Conservation (phyloP, 495 filamentous ascomycete genomes). For the Penicillium waksmanii region DNA sequence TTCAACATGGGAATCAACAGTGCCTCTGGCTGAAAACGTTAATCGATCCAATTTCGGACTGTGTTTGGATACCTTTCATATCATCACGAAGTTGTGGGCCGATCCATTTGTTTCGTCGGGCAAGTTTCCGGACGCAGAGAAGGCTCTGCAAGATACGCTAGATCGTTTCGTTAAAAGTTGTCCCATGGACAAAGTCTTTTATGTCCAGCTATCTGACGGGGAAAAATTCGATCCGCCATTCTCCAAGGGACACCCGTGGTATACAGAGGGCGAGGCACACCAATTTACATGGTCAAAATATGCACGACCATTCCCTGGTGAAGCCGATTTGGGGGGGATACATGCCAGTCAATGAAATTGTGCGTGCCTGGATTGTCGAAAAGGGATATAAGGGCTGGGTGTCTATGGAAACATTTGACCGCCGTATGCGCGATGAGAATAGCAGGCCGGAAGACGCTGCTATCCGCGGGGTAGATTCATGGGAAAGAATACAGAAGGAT, state of each 20-base stretch:
- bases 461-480: neutral
- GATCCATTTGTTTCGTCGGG: conserved; percentile 59
- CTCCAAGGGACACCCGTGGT: conserved; percentile 63
- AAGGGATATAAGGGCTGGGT: conserved; percentile 71
- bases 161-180: conserved; percentile 53
- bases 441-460: neutral
- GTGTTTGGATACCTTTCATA: conserved; percentile 77
- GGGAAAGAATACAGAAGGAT: conserved; percentile 1
- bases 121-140: conserved; percentile 54
- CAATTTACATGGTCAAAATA: conserved; percentile 80
- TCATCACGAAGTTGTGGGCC: conserved; percentile 65
- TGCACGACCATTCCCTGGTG: conserved; percentile 70
- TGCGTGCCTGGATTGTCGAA: conserved; percentile 59
- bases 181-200: conserved; percentile 69
- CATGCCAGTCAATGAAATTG: conserved; percentile 50
- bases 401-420: conserved; percentile 73
- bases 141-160: conserved; percentile 57
- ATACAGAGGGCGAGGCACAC: conserved; percentile 61
- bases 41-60: conserved; percentile 70
- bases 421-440: conserved; percentile 55
- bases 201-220: conserved; percentile 74
- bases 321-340: conserved; percentile 67
- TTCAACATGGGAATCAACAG: conserved; percentile 67
- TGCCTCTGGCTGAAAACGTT: conserved; percentile 61
- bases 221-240: conserved; percentile 63